Evolutionary conservation across 768 basidiomycete species (phyloP).

Genomic region (Suillus paluster): DNA sequence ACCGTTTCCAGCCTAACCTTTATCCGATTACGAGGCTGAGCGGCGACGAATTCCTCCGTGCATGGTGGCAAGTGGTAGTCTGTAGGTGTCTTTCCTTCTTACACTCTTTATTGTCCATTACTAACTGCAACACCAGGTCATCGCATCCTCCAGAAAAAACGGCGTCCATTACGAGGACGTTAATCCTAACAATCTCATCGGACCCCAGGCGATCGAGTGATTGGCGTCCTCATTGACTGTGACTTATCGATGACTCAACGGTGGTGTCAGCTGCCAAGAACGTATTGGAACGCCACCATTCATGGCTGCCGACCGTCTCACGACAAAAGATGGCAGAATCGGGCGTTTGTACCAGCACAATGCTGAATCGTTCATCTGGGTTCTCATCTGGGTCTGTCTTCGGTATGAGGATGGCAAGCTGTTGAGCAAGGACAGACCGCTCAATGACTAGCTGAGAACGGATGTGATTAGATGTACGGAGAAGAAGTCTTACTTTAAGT

Average conservation of each 20-base stretch:
- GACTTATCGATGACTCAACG: constrained; percentile 4
- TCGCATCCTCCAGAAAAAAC: constrained; percentile 3
- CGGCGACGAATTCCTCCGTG: not conserved
- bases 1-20: not conserved
- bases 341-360: constrained; percentile 1
- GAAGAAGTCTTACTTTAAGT: not conserved
- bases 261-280: not conserved
- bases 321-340: not conserved
- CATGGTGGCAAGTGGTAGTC: constrained; percentile 10
- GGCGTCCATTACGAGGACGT: not conserved
- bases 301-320: constrained; percentile 12
- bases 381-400: not conserved
- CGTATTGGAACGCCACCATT: constrained; percentile 17
- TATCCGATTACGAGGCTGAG: not conserved
- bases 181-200: not conserved
- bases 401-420: not conserved
- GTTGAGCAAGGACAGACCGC: not conserved
- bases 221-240: not conserved
- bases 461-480: not conserved
- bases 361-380: constrained; percentile 3
- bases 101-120: not conserved
- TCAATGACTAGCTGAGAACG: not conserved
- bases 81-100: not conserved
- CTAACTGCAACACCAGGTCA: constrained; percentile 7
- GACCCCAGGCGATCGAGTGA: too few relatives aligned